Conservation (phyloP, 768 basidiomycete species). For the Leccinum longicurvipes region DNA sequence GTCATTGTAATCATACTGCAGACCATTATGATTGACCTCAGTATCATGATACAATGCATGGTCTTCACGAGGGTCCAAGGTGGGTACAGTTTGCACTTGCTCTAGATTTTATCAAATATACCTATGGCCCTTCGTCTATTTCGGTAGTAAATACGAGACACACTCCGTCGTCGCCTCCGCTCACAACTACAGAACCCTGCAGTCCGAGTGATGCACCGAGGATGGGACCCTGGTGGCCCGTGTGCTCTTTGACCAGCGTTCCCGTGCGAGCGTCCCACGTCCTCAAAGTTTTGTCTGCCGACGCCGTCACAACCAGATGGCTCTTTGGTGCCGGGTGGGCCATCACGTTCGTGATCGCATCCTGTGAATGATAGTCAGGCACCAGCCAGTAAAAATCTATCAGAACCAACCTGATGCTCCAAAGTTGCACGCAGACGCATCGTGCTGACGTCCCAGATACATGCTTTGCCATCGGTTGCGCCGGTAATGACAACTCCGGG, state of each 20-base stretch:
- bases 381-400: neutral
- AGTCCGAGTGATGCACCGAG: conserved; percentile 71
- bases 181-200: conserved; percentile 71
- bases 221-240: conserved; percentile 77
- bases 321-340: conserved; percentile 71
- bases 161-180: conserved; percentile 86
- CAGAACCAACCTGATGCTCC: conserved; percentile 65
- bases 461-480: conserved; percentile 90
- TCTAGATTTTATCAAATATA: neutral
- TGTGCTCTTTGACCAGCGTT: conserved; percentile 69
- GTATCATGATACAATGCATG: too few relatives aligned
- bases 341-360: conserved; percentile 80
- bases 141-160: conserved; percentile 82
- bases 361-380: conserved; percentile 44
- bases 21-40: too few relatives aligned
- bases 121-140: conserved; percentile 12
- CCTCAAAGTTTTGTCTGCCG: conserved; percentile 79
- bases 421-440: conserved; percentile 81
- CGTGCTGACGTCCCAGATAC: conserved; percentile 91
- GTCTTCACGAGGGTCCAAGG: too few relatives aligned
- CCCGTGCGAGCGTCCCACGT: conserved; percentile 96
- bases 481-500: conserved; percentile 72
- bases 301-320: conserved; percentile 79
- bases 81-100: neutral
- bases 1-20: too few relatives aligned